Evolutionary conservation across 2,329 filamentous ascomycete genomes (phyloP), one percentile per base, ranked within the genome.

Genomic region (Epichloe glyceriae): DNA sequence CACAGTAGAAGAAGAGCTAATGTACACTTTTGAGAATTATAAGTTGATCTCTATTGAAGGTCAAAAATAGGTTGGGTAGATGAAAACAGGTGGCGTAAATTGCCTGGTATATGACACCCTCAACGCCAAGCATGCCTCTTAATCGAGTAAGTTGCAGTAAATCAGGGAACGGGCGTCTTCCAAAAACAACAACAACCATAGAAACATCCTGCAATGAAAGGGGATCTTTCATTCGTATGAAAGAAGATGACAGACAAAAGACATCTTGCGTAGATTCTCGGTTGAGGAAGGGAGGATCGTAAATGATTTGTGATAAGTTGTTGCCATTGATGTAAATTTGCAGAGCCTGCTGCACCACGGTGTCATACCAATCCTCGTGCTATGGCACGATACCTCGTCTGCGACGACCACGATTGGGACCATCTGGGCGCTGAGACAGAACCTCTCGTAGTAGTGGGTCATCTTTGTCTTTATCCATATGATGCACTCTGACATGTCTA

Each of bases 401-500:
- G 62, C 90, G 76, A 54, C 90, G 77, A 34, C 89, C 88, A 57
- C 90, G 82, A 62, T 79, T 87, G 5, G 86, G 86, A 34, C 90
- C 90, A 66, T 95, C 87, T 3, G 86, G 82, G 48, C 93, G 76
- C 63, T 95, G 89, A 2, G 88, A 78, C 38, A 97, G 79, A 1
- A 97, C 91, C 46, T 91, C 85, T 49, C 89, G 79, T 40, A 98
- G 71, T 50, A 75, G 68, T 0, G 86, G 81, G 61, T 97, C 91
- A 58, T 96, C 89, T 66, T 89, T 91, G 63, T 86, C 83, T 65
- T 88, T 93, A 62, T 97, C 90, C 39, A 83, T 72, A 64, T 97
- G 93, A 64, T 97, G 91, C 41, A 93, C 88, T 50, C 88, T 81
- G 35, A 97, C 93, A 67, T 98, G 93, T 66, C 89, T 95, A 47